Evolutionary conservation across 176 grass and related monocot species (phyloP).

Genomic region (Olyra latifolia): DNA sequence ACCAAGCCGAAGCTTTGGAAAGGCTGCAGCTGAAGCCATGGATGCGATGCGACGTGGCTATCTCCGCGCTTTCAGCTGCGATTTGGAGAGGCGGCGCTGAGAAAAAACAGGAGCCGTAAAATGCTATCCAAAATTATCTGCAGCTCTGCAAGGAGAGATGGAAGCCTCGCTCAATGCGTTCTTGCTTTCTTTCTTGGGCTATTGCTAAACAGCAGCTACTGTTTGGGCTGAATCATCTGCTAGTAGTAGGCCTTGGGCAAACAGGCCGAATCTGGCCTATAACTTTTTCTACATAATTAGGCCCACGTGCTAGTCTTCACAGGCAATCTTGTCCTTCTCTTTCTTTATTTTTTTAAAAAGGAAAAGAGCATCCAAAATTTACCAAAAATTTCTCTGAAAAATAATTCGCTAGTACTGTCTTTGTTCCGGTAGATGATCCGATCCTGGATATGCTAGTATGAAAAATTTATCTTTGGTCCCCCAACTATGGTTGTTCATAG

Average conservation of each 20-base stretch:
- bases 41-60: not conserved
- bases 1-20: conserved; percentile 29
- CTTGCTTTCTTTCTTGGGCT: not conserved
- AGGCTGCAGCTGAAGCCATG: conserved; percentile 44
- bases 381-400: not conserved
- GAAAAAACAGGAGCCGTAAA: conserved; percentile 35
- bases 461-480: no score
- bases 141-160: not conserved
- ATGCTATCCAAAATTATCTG: conserved; percentile 40
- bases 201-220: not conserved
- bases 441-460: no score
- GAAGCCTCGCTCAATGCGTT: not conserved
- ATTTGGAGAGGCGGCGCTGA: conserved; percentile 6
- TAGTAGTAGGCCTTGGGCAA: not conserved
- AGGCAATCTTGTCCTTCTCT: not conserved
- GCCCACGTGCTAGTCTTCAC: not conserved
- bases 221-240: not conserved
- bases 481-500: no score
- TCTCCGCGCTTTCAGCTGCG: not conserved
- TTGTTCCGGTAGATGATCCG: no score
- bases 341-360: not conserved
- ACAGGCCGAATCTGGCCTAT: not conserved
- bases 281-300: not conserved
- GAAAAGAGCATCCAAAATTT: not conserved
- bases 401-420: not conserved